Base-by-base conservation (phyloP, 2,329 filamentous ascomycete genomes). In the Neofusicoccum ribis region DNA sequence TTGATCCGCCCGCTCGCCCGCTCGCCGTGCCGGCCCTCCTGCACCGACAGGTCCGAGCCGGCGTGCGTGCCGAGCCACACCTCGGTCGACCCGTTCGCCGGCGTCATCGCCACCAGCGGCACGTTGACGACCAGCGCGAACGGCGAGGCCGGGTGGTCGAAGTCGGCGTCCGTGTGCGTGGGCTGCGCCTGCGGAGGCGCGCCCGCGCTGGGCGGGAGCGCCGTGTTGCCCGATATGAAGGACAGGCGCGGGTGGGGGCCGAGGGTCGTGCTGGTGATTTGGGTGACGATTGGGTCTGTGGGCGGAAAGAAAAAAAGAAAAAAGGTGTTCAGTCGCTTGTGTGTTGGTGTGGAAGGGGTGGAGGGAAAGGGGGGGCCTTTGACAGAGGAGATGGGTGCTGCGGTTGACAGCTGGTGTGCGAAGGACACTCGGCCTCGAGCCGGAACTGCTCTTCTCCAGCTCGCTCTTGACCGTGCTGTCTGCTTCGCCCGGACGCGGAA, bases 81-180 rank as follows among this genome's bases (percentile, higher is more conserved):
- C 74, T 86, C 85, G 0, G 85, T 88, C 2, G 82, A 82, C 1
- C 84, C 85, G 69, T 87, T 87, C 64, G 80, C 77, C 0, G 81
- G 80, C 0, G 75, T 81, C 72, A 84, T 83, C 37, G 79, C 76
- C 12, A 86, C 76, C 0, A 87, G 76, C 0, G 83, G 83, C 5
- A 86, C 75, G 67, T 87, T 87, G 67, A 85, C 72, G 2, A 85
- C 82, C 14, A 86, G 77, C 3, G 83, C 84, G 66, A 88, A 88
- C 0, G 85, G 84, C 66, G 83, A 81, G 0, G 74, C 67, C 0
- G 85, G 86, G 66, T 87, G 83, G 3, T 76, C 74, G 70, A 88
- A 88, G 71, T 88, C 84, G 4, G 85, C 85, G 67, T 89, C 86
- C 0, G 83, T 82, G 73, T 89, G 87, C 0, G 86, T 84, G 0